These are phyloP conservation scores for Aspergillus kassunensis DNA, from an alignment of 495 filamentous ascomycete species.

Conservation along the genomic window DNA sequence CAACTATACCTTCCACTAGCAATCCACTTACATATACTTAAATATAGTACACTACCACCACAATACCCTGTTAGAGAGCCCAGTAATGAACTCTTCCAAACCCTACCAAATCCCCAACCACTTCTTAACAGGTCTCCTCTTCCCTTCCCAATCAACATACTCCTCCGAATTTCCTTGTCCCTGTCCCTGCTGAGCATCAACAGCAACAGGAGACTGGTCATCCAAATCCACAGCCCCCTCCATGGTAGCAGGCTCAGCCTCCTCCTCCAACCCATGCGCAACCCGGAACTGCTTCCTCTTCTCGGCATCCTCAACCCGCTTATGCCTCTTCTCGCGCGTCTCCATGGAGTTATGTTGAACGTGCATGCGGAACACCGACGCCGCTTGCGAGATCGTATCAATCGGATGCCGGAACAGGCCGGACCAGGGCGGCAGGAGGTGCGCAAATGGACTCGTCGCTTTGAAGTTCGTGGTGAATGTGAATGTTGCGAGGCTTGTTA, in stretches of 20 bases:
- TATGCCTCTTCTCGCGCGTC: constrained; percentile 61
- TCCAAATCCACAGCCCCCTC: constrained; percentile 23
- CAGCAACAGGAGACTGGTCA: constrained; percentile 31
- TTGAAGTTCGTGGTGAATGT: constrained; percentile 70
- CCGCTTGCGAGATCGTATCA: constrained; percentile 47
- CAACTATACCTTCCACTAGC: too few species aligned
- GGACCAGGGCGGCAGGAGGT: constrained; percentile 63
- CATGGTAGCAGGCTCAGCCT: constrained; percentile 20
- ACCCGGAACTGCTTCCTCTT: constrained; percentile 75
- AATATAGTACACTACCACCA: not conserved
- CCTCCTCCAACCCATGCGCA: constrained; percentile 72
- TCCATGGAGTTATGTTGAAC: constrained; percentile 57
- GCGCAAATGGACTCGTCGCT: constrained; percentile 62
- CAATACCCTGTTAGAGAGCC: too few species aligned
- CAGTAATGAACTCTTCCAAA: too few species aligned
- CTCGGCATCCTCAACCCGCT: constrained; percentile 68
- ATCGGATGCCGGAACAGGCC: constrained; percentile 62
- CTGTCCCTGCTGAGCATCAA: constrained; percentile 11
- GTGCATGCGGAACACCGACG: constrained; percentile 68
- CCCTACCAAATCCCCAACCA: constrained; percentile 61
- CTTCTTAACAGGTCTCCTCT: constrained; percentile 53
- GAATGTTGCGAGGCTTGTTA: constrained; percentile 61
- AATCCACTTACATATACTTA: too few species aligned
- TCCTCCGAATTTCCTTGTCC: constrained; percentile 16
- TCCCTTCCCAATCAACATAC: constrained; percentile 42